These are phyloP conservation scores for Beauveria australis DNA, from an alignment of 2,329 filamentous ascomycete species.

Conservation along the genomic window DNA sequence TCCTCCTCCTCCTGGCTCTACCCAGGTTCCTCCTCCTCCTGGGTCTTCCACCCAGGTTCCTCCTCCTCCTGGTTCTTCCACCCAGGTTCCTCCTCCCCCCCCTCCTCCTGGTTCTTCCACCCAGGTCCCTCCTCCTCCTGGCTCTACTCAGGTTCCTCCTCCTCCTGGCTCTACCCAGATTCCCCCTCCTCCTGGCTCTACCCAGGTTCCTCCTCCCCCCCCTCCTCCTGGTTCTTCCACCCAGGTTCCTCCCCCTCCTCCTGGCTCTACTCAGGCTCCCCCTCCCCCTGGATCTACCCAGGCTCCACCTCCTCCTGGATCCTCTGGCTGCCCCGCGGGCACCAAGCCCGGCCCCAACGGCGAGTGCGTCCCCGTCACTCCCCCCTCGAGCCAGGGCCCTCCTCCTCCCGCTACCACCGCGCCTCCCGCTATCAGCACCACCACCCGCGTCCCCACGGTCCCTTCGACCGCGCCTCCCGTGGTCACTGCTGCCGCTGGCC, in stretches of 20 bases:
- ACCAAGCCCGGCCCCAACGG: not conserved
- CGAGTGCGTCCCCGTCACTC: not conserved
- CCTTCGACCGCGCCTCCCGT: conserved; percentile 16
- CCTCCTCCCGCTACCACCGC: conserved; percentile 5
- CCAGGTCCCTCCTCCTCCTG: not conserved
- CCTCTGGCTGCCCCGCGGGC: not conserved
- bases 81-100: conserved; percentile 1
- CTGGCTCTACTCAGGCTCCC: not conserved
- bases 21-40: not conserved
- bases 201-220: not conserved
- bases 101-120: not conserved
- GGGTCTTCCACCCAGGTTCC: conserved; percentile 10
- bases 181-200: conserved; percentile 10
- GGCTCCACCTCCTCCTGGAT: conserved; percentile 3
- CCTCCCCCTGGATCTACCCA: not conserved
- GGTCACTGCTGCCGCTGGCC: conserved; percentile 25
- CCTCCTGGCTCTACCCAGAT: not conserved
- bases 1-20: not conserved
- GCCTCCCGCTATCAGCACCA: conserved; percentile 14
- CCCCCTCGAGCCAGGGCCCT: not conserved
- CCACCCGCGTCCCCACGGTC: conserved; percentile 2
- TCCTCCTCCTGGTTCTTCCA: conserved; percentile 9
- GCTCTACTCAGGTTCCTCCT: not conserved
- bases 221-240: conserved; percentile 3
- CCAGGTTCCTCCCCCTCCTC: conserved; percentile 12